These are phyloP conservation scores for Heimioporus sp. DNA, from an alignment of 768 basidiomycete species.

Conservation along the genomic window DNA sequence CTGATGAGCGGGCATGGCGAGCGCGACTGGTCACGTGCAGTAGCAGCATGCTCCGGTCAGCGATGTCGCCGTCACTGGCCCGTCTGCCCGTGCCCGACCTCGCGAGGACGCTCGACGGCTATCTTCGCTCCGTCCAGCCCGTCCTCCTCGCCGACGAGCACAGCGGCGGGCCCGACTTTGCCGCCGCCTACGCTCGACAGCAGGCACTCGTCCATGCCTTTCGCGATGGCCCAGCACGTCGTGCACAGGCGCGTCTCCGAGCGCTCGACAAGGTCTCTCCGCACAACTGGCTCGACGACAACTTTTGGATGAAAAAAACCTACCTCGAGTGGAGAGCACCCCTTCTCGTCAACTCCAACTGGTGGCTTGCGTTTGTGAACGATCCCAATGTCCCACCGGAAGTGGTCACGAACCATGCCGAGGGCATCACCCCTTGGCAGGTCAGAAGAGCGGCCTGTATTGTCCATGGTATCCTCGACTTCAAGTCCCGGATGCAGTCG, in stretches of 20 bases:
- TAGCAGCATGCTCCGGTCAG: constrained; percentile 15
- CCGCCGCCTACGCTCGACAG: constrained; percentile 19
- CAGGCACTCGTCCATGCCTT: constrained; percentile 18
- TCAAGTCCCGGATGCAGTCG: constrained; percentile 65
- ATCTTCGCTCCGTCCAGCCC: constrained; percentile 76
- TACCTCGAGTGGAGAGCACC: constrained; percentile 89
- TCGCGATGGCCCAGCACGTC: constrained; percentile 7
- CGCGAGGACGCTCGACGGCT: constrained; percentile 68
- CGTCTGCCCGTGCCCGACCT: constrained; percentile 85
- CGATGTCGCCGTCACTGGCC: constrained; percentile 43
- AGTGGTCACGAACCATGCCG: constrained; percentile 23
- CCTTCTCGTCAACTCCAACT: constrained; percentile 87
- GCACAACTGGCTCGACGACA: constrained; percentile 92
- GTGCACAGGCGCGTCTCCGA: constrained; percentile 31
- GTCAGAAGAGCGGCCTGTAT: constrained; percentile 83
- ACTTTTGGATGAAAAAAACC: constrained; percentile 84
- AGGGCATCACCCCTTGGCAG: constrained; percentile 76
- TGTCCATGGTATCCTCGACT: constrained; percentile 65
- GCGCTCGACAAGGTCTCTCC: constrained; percentile 83
- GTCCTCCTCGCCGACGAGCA: constrained; percentile 74
- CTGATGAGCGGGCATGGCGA: constrained; percentile 21
- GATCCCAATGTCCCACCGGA: constrained; percentile 59
- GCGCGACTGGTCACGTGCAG: constrained; percentile 7
- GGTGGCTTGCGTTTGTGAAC: constrained; percentile 89
- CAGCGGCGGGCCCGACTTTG: constrained; percentile 50